Conservation (phyloP, 176 grass and related monocot genomes). For the Rhynchospora pubera region DNA sequence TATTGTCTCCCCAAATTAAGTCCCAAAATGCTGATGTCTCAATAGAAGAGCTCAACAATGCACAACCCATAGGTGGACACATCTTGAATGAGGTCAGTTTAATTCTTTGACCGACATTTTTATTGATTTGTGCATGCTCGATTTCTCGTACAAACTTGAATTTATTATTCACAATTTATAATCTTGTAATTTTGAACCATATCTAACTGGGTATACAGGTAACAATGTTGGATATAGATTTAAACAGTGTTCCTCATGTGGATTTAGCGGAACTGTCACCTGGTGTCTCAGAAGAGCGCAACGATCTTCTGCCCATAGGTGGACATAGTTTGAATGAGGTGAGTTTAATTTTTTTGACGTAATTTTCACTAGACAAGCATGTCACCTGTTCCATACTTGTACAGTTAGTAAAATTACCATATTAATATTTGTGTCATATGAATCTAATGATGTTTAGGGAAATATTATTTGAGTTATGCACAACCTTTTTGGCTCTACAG, state of each 20-base stretch:
- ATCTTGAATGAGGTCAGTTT: too few relatives aligned
- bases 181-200: background rate
- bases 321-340: background rate
- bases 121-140: background rate
- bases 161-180: background rate
- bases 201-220: background rate
- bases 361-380: too few relatives aligned
- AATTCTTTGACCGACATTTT: background rate
- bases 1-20: too few relatives aligned
- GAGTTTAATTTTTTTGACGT: too few relatives aligned
- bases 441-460: too few relatives aligned
- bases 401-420: background rate
- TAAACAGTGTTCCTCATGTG: background rate
- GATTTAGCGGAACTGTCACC: background rate
- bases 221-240: background rate
- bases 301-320: background rate
- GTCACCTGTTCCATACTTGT: background rate
- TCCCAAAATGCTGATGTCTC: too few relatives aligned
- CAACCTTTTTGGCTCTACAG: too few relatives aligned
- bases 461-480: too few relatives aligned
- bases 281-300: background rate
- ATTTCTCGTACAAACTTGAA: background rate
- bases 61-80: too few relatives aligned
- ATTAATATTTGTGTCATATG: too few relatives aligned
- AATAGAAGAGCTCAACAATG: too few relatives aligned